Base-by-base conservation (phyloP, 1,139 yeast genomes). In the Hyphopichia buzzinii region DNA sequence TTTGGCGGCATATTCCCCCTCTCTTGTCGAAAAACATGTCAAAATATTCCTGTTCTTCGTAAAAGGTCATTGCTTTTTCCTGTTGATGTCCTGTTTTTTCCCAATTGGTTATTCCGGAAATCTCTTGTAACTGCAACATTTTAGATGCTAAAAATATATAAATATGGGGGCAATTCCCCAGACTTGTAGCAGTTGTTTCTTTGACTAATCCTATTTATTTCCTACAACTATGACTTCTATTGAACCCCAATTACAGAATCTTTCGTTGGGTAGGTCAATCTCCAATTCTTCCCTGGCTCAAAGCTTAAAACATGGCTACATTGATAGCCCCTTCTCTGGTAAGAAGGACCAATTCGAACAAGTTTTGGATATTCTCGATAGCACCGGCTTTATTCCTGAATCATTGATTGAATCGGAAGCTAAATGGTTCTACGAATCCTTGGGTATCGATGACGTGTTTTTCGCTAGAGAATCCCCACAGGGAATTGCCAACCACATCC, bases 371-470 rank as follows among this genome's bases (percentile, higher is more conserved):
- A 74, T 81, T 35, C 69, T 92, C 43, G 96, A 88, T 57, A 72
- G 77, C 41, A 80, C 84, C 33, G 97, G 97, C 0, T 86, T 90
- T 54, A 85, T 92, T 41, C 98, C 97, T 10, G 96, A 87, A 52
- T 64, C 78, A 36, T 70, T 88, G 50, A 85, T 92, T 50, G 97
- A 89, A 62, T 71, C 77, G 39, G 97, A 90, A 63, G 82, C 94
- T 7, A 77, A 73, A 52, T 90, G 96, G 95, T 92, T 92, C 59
- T 92, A 92, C 66, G 81, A 85, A 43, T 67, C 77, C 35, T 74
- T 92, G 48, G 97, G 97, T 29, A 88, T 92, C 44, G 97, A 89
- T 56, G 97, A 84, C 57, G 84, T 88, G 27, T 92, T 87, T 64
- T 90, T 92, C 57, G 92, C 95, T 36, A 79, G 86, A 48, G 96